Conservation (phyloP, 768 basidiomycete genomes). For the Tulasnella sp. region DNA sequence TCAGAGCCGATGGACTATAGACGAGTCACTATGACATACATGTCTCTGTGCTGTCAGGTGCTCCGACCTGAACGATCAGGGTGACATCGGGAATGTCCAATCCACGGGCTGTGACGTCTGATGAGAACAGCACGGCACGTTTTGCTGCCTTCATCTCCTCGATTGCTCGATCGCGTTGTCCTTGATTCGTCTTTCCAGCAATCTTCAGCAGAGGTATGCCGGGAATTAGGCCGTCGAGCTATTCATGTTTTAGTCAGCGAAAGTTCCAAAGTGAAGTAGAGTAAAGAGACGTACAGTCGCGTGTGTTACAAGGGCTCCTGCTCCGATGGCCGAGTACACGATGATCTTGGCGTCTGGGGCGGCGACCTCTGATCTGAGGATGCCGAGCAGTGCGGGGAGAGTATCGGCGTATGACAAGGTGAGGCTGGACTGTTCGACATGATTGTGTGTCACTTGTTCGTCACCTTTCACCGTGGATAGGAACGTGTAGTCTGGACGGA, state of each 20-base stretch:
- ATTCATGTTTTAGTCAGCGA: not conserved
- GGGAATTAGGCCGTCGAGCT: conserved; percentile 7
- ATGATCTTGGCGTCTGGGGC: conserved; percentile 34
- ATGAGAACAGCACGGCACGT: conserved; percentile 41
- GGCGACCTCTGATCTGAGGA: conserved; percentile 30
- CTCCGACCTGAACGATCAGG: conserved; percentile 41
- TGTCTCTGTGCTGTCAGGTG: conserved; percentile 29
- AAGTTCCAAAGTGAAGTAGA: not conserved
- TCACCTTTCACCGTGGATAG: conserved; percentile 47
- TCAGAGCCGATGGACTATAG: too few relatives aligned
- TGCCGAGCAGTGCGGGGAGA: conserved; percentile 34
- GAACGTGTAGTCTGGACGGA: conserved; percentile 31
- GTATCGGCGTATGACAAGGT: conserved; percentile 34
- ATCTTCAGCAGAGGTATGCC: conserved; percentile 36
- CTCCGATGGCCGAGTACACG: conserved; percentile 58
- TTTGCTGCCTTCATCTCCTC: conserved; percentile 37
- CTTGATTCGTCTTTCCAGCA: conserved; percentile 46
- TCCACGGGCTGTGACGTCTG: conserved; percentile 51
- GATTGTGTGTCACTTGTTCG: conserved; percentile 51
- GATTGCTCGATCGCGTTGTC: conserved; percentile 37
- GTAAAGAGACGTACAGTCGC: conserved; percentile 22
- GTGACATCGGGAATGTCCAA: conserved; percentile 61
- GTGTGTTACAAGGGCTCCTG: conserved; percentile 38
- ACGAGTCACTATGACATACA: too few relatives aligned
- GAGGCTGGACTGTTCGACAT: conserved; percentile 42